These are phyloP conservation scores for Geranium rotundifolium DNA, from an alignment of 345 rosid species.

Conservation along the genomic window DNA sequence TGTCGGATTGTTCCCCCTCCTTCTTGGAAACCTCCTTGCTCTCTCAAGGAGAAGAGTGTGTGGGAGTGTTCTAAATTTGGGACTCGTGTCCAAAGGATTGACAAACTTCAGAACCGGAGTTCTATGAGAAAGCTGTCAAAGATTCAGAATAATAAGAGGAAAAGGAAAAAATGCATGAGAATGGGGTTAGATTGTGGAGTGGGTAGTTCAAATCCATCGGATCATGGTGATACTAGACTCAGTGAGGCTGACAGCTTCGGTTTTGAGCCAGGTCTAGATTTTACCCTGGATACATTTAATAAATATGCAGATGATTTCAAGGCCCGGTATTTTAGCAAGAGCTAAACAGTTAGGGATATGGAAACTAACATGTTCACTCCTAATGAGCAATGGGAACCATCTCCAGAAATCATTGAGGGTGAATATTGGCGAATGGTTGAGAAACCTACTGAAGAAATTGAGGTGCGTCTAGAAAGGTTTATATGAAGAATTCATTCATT, in stretches of 20 bases:
- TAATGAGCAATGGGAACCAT: conserved; percentile 41
- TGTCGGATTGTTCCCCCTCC: conserved; percentile 97
- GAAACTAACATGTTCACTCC: too few species aligned
- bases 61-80: conserved; percentile 78
- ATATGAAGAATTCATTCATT: not conserved
- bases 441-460: conserved; percentile 87
- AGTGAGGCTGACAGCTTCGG: conserved; percentile 69
- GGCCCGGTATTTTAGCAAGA: conserved; percentile 58
- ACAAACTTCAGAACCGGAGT: conserved; percentile 87
- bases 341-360: conserved; percentile 13
- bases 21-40: conserved; percentile 96
- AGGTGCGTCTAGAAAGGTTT: conserved; percentile 30
- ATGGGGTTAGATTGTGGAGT: conserved; percentile 43
- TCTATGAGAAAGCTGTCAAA: conserved; percentile 53
- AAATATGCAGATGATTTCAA: conserved; percentile 83
- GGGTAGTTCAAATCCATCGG: conserved; percentile 26
- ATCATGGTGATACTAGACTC: conserved; percentile 29
- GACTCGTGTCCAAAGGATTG: conserved; percentile 94
- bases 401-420: conserved; percentile 71
- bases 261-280: conserved; percentile 89
- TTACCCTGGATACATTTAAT: conserved; percentile 65
- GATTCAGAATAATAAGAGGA: conserved; percentile 43
- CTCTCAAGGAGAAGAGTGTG: conserved; percentile 49
- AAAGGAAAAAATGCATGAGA: conserved; percentile 66
- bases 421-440: conserved; percentile 99